These are phyloP conservation scores for Corniculantispora saksenae DNA, from an alignment of 2,329 filamentous ascomycete species.

Conservation along the genomic window DNA sequence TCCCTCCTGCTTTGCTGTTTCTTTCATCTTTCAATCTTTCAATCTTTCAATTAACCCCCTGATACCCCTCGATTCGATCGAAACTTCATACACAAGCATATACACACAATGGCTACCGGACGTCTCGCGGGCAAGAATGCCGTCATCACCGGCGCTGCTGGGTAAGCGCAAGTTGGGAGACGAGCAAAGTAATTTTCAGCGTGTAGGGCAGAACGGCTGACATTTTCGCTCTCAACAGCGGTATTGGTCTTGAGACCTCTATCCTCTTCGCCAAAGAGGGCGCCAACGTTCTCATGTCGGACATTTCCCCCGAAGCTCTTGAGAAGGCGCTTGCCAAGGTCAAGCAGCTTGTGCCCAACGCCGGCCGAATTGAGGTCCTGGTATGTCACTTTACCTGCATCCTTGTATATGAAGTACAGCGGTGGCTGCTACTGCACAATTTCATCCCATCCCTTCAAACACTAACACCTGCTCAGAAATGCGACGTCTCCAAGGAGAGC, in stretches of 20 bases:
- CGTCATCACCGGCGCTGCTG: conserved; percentile 81
- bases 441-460: too few species aligned
- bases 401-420: too few species aligned
- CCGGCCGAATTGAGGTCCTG: conserved; percentile 60
- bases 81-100: neutral
- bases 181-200: neutral
- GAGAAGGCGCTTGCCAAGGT: conserved; percentile 76
- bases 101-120: conserved; percentile 33
- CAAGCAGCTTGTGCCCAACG: conserved; percentile 67
- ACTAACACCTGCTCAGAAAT: conserved; percentile 30
- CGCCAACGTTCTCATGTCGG: conserved; percentile 80
- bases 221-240: conserved; percentile 50
- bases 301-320: conserved; percentile 78
- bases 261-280: conserved; percentile 91
- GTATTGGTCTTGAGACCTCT: conserved; percentile 88
- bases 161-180: conserved; percentile 56
- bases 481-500: conserved; percentile 84
- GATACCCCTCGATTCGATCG: conserved; percentile 14
- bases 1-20: neutral
- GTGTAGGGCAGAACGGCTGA: neutral
- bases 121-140: conserved; percentile 63
- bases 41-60: neutral
- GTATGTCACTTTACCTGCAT: conserved; percentile 39
- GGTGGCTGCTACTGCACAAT: too few species aligned
- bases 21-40: neutral